Base-by-base conservation (phyloP, 192 early-diverging fungal species). In the Gorgonomyces haynaldii region DNA sequence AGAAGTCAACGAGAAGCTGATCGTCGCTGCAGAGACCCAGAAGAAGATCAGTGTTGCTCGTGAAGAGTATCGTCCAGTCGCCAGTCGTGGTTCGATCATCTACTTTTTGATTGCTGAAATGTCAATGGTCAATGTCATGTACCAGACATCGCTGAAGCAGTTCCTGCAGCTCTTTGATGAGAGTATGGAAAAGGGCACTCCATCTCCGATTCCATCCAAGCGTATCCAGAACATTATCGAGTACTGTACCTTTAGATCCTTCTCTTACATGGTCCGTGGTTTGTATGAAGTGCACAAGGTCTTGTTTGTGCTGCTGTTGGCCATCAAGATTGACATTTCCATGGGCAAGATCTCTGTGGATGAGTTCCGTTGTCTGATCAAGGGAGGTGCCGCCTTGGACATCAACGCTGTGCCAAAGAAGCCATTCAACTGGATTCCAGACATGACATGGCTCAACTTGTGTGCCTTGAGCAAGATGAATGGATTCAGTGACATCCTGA, bases 31-130 rank as follows among this genome's bases (percentile, higher is more conserved):
- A 1, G 76, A 80, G 19, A 80, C 78, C 7, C 78, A 80, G 54
- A 79, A 79, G 65, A 80, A 80, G 42, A 80, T 80, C 49, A 53
- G 67, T 24, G 52, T 65, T 54, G 78, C 78, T 7, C 57, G 78
- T 49, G 78, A 80, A 63, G 78, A 80, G 50, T 80, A 76, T 45
- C 53, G 78, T 24, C 78, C 78, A 13, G 78, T 80, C 2, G 78
- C 78, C 10, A 64, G 50, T 19, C 69, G 76, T 2, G 78, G 78
- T 5, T 65, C 60, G 32, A 80, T 80, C 56, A 70, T 80, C 23
- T 80, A 79, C 45, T 80, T 79, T 60, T 57, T 80, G 57, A 78
- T 80, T 62, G 75, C 78, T 8, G 78, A 80, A 37, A 79, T 80
- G 78, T 58, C 55, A 45, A 79, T 79, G 78, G 76, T 80, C 23